Evolutionary conservation across 1,284 basidiomycete species (phyloP).

Genomic region (Phylloporus gajari): DNA sequence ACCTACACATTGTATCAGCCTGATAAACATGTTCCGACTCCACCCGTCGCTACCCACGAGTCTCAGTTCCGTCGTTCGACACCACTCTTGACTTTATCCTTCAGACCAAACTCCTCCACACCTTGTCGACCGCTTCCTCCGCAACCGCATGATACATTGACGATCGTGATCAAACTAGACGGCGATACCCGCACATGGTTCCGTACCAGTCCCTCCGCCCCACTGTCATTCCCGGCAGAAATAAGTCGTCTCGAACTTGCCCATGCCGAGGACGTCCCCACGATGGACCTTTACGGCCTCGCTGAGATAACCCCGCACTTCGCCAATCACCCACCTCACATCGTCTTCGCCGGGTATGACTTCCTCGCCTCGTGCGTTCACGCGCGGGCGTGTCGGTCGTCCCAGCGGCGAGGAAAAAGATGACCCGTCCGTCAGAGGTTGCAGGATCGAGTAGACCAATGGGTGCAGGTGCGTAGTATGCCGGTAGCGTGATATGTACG

Average conservation of each 20-base stretch:
- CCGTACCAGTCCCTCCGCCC: slow-evolving; percentile 90
- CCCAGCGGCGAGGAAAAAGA: slow-evolving; percentile 99
- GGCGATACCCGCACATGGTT: slow-evolving; percentile 92
- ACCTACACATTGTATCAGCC: slow-evolving; percentile 86
- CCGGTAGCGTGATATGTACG: slow-evolving; percentile 85
- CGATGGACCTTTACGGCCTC: slow-evolving; percentile 94
- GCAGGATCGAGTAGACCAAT: slow-evolving; percentile 97
- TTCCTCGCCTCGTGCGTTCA: slow-evolving; percentile 68
- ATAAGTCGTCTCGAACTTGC: slow-evolving; percentile 89
- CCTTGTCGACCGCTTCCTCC: slow-evolving; percentile 93
- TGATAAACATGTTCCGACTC: slow-evolving; percentile 99
- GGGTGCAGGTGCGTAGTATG: slow-evolving; percentile 92
- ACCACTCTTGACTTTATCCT: slow-evolving; percentile 67
- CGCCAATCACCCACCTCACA: slow-evolving; percentile 96
- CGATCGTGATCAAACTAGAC: slow-evolving; percentile 91
- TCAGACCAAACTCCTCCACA: slow-evolving; percentile 79
- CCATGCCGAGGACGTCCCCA: slow-evolving; percentile 98
- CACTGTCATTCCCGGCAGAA: slow-evolving; percentile 71
- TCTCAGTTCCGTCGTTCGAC: slow-evolving; percentile 84
- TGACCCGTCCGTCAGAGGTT: slow-evolving; percentile 98
- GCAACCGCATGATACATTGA: slow-evolving; percentile 98
- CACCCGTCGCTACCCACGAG: slow-evolving; percentile 95
- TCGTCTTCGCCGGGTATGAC: slow-evolving; percentile 99
- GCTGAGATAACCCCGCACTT: slow-evolving; percentile 88
- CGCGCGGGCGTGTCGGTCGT: slow-evolving; percentile 92